These are phyloP conservation scores for Saxophila tyrrhenica DNA, from an alignment of 495 filamentous ascomycete genomes.

Conservation along the genomic window DNA sequence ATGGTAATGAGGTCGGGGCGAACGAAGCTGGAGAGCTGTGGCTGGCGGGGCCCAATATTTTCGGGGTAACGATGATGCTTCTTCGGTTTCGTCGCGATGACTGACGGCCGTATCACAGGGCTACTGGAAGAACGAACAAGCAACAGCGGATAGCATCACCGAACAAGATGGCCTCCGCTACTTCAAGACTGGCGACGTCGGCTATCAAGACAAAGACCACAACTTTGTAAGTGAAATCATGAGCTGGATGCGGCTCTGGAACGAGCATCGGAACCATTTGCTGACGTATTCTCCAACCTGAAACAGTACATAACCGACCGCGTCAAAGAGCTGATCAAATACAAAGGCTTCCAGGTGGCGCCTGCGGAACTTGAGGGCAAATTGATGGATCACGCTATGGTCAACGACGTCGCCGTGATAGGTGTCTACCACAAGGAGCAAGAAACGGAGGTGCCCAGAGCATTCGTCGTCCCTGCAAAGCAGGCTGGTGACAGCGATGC, in stretches of 20 bases:
- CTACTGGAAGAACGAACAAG: slow-evolving; percentile 51
- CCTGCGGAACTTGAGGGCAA: slow-evolving; percentile 69
- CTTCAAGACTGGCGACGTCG: slow-evolving; percentile 64
- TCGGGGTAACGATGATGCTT: slow-evolving; percentile 29
- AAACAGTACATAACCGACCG: slow-evolving; percentile 75
- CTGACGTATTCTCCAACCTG: no score
- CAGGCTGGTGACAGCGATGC: slow-evolving; percentile 37
- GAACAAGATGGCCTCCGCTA: slow-evolving; percentile 41
- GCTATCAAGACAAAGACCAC: slow-evolving; percentile 46
- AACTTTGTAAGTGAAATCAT: no score
- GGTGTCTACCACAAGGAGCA: slow-evolving; percentile 50
- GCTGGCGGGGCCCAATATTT: slow-evolving; percentile 64
- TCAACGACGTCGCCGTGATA: slow-evolving; percentile 73
- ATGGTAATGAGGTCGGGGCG: slow-evolving; percentile 25
- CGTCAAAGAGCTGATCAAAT: slow-evolving; percentile 40
- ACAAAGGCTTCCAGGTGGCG: slow-evolving; percentile 37
- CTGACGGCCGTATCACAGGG: no score
- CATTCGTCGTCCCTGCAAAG: slow-evolving; percentile 53
- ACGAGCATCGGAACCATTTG: no score
- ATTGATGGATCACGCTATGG: slow-evolving; percentile 52
- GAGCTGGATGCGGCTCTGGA: no score
- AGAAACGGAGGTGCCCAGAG: slow-evolving; percentile 66
- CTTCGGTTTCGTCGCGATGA: not conserved
- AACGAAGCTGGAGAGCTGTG: slow-evolving; percentile 42
- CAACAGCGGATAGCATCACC: slow-evolving; percentile 52